phyloP scores from a whole-genome alignment of 176 grass and related monocot genomes.

The Oryza meridionalis region DNA sequence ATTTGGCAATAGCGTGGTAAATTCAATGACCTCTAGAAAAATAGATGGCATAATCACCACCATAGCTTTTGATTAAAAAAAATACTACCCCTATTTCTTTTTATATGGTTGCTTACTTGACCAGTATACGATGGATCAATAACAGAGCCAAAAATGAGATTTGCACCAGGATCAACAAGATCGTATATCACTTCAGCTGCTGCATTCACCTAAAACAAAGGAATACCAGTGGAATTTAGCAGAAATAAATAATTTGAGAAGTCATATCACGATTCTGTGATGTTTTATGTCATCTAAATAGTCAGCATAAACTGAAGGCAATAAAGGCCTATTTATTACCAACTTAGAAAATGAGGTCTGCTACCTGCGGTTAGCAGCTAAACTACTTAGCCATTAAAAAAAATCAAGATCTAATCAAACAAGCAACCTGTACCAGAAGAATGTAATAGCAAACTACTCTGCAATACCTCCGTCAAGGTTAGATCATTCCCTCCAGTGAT shows the following conservation, averaged over 20 bases:
- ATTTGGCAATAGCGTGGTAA: background rate
- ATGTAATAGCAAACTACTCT: background rate
- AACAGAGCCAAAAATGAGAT: slow-evolving; percentile 93
- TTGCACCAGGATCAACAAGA: slow-evolving; percentile 90
- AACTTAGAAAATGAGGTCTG: background rate
- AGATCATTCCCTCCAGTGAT: slow-evolving; percentile 87
- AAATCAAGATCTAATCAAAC: background rate
- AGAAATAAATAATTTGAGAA: slow-evolving; percentile 6
- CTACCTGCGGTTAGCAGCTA: background rate
- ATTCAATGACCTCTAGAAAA: background rate
- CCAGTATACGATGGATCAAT: slow-evolving; percentile 87
- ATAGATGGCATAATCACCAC: background rate
- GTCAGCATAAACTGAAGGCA: background rate
- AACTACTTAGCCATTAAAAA: background rate
- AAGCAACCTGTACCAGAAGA: background rate
- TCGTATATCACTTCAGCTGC: slow-evolving; percentile 97
- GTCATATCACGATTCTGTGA: background rate
- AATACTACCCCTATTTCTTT: no score
- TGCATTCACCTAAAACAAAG: slow-evolving; percentile 68
- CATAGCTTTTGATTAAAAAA: background rate
- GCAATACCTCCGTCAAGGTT: slow-evolving; percentile 76
- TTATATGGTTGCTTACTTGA: slow-evolving; percentile 59
- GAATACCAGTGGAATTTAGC: slow-evolving; percentile 4
- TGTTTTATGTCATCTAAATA: background rate
- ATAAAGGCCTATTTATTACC: background rate